These are phyloP conservation scores for Aquilaria yunnanensis DNA, from an alignment of 345 rosid species.

Conservation along the genomic window DNA sequence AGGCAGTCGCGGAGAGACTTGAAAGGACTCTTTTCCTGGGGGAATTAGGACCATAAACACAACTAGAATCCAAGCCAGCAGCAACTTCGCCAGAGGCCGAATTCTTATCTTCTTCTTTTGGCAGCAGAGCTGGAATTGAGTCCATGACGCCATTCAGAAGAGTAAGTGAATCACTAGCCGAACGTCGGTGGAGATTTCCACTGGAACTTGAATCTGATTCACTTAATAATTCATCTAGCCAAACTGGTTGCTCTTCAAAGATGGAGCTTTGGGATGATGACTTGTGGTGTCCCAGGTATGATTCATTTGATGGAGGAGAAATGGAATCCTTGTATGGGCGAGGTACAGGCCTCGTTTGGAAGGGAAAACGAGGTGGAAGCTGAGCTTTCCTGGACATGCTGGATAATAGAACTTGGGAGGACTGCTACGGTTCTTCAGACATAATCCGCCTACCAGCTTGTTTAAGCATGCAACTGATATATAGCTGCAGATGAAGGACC, in stretches of 20 bases:
- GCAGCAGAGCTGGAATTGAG: slow-evolving; percentile 30
- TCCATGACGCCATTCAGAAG: slow-evolving; percentile 45
- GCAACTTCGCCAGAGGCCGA: slow-evolving; percentile 22
- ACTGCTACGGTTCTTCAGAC: slow-evolving; percentile 7
- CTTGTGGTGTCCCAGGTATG: slow-evolving; percentile 28
- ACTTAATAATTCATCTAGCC: slow-evolving; percentile 59
- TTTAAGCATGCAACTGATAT: not conserved
- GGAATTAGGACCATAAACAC: slow-evolving; percentile 73
- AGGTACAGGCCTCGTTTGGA: slow-evolving; percentile 40
- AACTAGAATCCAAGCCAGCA: slow-evolving; percentile 49
- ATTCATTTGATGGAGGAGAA: slow-evolving; percentile 24
- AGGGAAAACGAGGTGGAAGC: slow-evolving; percentile 71
- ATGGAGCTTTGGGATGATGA: slow-evolving; percentile 42
- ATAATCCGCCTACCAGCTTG: slow-evolving; percentile 2
- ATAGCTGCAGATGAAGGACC: slow-evolving; percentile 6
- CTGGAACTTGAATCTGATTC: slow-evolving; percentile 31
- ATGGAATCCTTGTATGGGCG: slow-evolving; percentile 24
- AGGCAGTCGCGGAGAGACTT: slow-evolving; percentile 40
- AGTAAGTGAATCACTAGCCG: slow-evolving; percentile 66
- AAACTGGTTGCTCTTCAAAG: slow-evolving; percentile 49
- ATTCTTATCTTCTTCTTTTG: slow-evolving; percentile 27
- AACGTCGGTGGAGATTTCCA: slow-evolving; percentile 43
- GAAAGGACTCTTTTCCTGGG: slow-evolving; percentile 49
- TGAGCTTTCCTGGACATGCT: slow-evolving; percentile 68
- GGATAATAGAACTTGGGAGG: slow-evolving; percentile 1